Evolutionary conservation across 1,139 yeast genomes (phyloP), one percentile per base, ranked within the genome.

Genomic region (Magnusiomyces paraingens): DNA sequence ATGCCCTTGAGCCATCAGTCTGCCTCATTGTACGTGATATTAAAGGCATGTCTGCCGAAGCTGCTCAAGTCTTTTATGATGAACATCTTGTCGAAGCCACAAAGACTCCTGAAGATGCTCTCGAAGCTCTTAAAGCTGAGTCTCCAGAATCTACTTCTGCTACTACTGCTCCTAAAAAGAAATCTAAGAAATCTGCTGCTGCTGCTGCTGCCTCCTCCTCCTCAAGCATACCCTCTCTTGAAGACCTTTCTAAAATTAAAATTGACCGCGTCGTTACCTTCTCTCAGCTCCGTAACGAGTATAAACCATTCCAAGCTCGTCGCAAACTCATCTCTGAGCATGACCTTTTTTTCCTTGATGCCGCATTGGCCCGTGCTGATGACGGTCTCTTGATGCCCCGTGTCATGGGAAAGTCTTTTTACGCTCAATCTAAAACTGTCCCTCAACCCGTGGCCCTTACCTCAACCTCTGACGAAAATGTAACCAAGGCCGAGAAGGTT

Each of bases 351-450:
- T 69, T 93, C 51, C 83, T 88, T 50, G 98, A 49, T 17, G 21
- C 36, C 6, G 50, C 43, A 2, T 21, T 47, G n/a, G 35, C 50
- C 20, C 18, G n/a, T 4, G 57, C 57, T 22, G 54, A 93, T 70
- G 96, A 90, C 62, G 83, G 86, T 43, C 76, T 91, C 50, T 76
- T 89, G 55, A 77, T 91, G 73, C 99, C 99, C 53, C 82, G 84
- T 61, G 72, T 86, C 47, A 74, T 93, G 60, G 96, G 97, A 51
- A 88, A 88, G 71, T 76, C 80, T 2, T 93, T 90, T 66, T 86
- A 84, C 69, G 74, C 75, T 57, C 74, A 76, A 55, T 69, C 73
- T 35, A 53, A 52, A 17, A 36, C 48, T n/a, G 48, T 51, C 26
- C 56, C 56, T 18, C 52, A 45, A 12, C 43, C 43, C 14, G 35